Conservation (phyloP, 192 early-diverging fungal species). For the Dissophora globulifera region DNA sequence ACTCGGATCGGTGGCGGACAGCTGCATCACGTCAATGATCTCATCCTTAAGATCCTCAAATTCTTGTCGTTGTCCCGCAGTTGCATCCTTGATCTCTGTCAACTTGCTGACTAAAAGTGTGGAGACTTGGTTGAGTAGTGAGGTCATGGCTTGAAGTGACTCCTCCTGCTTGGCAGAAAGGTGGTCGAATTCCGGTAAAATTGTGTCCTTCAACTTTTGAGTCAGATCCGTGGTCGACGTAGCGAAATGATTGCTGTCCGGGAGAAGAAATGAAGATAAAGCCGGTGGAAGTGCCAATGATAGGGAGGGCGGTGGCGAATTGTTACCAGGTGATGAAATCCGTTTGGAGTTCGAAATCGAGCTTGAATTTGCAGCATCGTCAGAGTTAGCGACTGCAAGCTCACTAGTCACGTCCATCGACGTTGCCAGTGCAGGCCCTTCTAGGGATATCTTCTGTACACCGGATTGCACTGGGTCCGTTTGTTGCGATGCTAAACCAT, state of each 20-base stretch:
- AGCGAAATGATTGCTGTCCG: not conserved
- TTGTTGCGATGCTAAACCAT: not conserved
- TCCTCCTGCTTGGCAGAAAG: constrained; percentile 45
- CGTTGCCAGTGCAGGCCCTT: no score
- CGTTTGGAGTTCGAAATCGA: not conserved
- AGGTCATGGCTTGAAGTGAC: constrained; percentile 46
- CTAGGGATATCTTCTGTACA: no score
- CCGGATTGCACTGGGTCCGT: not conserved
- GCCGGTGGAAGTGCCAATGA: constrained; percentile 17
- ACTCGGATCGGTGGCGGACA: constrained; percentile 46
- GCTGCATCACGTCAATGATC: constrained; percentile 50
- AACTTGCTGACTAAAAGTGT: constrained; percentile 27
- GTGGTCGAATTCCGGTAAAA: constrained; percentile 48
- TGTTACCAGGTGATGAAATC: not conserved
- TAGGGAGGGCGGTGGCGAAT: not conserved
- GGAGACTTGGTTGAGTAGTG: constrained; percentile 56
- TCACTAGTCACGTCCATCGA: no score
- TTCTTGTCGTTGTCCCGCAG: constrained; percentile 38
- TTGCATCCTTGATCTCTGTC: constrained; percentile 43
- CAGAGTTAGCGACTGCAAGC: no score
- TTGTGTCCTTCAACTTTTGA: constrained; percentile 37
- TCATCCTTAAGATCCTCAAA: constrained; percentile 55
- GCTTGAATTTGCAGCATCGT: not conserved
- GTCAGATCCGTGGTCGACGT: constrained; percentile 15
- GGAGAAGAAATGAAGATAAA: constrained; percentile 15